Evolutionary conservation across 129 eudicot species (phyloP), one percentile per base, ranked within the genome.

Genomic region (Artemisia argyi): DNA sequence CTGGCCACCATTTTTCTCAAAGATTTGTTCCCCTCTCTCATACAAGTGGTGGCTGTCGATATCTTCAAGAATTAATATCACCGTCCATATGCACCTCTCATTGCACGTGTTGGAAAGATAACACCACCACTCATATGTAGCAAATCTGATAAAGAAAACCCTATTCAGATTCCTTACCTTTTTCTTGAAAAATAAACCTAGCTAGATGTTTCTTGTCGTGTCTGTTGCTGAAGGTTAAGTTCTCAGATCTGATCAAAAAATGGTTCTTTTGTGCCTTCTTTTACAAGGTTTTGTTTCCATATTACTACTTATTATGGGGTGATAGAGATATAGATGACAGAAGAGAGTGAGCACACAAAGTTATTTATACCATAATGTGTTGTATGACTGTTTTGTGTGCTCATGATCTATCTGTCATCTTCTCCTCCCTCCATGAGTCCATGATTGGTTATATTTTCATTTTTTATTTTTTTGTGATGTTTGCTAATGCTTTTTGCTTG

Each of bases 301-400:
- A 55, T 55, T 17, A n/a, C 26, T 18, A 55, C 20, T 0, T 17
- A 55, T 11, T 55, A 3, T 15, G 61, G 20, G 10, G 61, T 55
- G 26, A 17, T 55, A 55, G 61, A 55, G 20, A 22, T 55, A 55
- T 11, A 55, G 11, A 19, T 55, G 61, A 55, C 61, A 55, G 61
- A 55, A 55, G 26, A 55, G 26, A 55, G 61, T 55, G 61, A 55
- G 24, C 61, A 55, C 61, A 17, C 61, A 55, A 55, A 55, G 22
- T 55, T 13, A 55, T 6, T 55, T 17, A 10, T 55, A 16, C 26
- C 18, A 17, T 26, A 55, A 5, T 7, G 39, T 32, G 39, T 55
- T 17, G 24, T 17, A 17, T 53, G 59, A 53, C 18, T 53, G 8
- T n/a, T n/a, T 53, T 53, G 19, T 53, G 58, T 53, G 58, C 58